Conservation (phyloP, 2,329 filamentous ascomycete species). For the Chlorencoelia australis region DNA sequence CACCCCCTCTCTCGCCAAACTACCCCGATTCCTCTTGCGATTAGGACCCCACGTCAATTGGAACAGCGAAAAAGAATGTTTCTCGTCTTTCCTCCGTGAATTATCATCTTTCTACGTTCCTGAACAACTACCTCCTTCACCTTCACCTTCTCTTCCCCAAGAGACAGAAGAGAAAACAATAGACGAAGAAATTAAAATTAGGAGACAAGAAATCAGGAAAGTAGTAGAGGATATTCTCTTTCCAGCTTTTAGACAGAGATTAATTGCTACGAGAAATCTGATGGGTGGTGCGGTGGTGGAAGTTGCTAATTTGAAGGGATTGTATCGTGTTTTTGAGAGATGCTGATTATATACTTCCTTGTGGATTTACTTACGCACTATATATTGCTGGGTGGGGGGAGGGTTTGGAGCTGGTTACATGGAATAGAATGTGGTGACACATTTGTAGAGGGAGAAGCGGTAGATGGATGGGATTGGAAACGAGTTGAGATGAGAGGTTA, state of each 20-base stretch:
- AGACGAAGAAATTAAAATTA: conserved; percentile 40
- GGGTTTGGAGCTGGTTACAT: not conserved
- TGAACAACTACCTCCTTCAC: conserved; percentile 59
- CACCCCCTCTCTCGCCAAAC: conserved; percentile 71
- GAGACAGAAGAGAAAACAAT: conserved; percentile 15
- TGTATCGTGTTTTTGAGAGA: conserved; percentile 91
- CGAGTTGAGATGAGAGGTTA: no score
- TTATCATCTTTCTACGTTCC: conserved; percentile 86
- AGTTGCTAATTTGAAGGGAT: conserved; percentile 80
- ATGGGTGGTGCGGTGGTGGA: conserved; percentile 70
- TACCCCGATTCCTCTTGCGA: conserved; percentile 78
- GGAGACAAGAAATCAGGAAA: conserved; percentile 60
- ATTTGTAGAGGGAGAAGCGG: no score
- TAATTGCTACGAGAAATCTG: conserved; percentile 72
- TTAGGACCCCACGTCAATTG: conserved; percentile 85
- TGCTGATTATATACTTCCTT: conserved; percentile 51
- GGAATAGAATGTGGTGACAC: no score
- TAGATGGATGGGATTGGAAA: not conserved
- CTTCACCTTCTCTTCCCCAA: conserved; percentile 19
- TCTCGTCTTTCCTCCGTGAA: conserved; percentile 75
- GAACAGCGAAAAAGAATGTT: conserved; percentile 75
- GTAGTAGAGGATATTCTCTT: conserved; percentile 82
- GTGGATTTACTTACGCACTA: not conserved
- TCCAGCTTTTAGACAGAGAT: conserved; percentile 71
- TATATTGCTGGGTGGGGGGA: not conserved